Conservation (phyloP, 176 grass and related monocot species). For the Triticum dicoccoides region DNA sequence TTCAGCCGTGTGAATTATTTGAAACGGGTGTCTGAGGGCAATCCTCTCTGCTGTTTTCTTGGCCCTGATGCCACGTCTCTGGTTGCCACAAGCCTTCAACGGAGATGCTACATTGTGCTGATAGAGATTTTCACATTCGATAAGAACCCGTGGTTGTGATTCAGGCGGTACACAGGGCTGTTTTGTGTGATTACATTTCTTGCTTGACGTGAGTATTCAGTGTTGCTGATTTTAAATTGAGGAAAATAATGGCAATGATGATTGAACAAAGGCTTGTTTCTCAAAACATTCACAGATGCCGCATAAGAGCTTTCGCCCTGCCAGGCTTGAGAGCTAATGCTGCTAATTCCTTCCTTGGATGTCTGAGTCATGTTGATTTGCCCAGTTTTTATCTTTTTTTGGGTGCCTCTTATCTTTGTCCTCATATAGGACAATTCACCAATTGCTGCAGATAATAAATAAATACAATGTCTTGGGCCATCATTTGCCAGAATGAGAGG, state of each 20-base stretch:
- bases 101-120: no score
- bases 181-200: neutral
- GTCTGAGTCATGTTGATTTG: slow-evolving; percentile 18
- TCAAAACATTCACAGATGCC: slow-evolving; percentile 55
- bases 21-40: neutral
- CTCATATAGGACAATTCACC: neutral
- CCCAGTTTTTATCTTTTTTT: neutral
- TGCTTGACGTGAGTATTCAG: neutral
- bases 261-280: slow-evolving; percentile 46
- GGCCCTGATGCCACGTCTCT: no score
- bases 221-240: neutral
- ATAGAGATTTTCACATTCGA: no score
- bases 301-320: slow-evolving; percentile 51
- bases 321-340: slow-evolving; percentile 55
- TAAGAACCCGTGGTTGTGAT: no score
- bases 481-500: no score
- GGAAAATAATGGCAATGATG: neutral
- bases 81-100: no score
- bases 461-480: neutral
- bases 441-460: neutral
- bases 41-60: neutral
- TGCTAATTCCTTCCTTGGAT: slow-evolving; percentile 52
- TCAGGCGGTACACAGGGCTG: neutral
- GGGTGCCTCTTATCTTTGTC: neutral
- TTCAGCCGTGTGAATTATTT: neutral